A percentile compares a stretch with the other conserved stretches of the same genome.
These are phyloP conservation scores for Pisolithus orientalis DNA, from an alignment of 768 basidiomycete species.

Conservation along the genomic window DNA sequence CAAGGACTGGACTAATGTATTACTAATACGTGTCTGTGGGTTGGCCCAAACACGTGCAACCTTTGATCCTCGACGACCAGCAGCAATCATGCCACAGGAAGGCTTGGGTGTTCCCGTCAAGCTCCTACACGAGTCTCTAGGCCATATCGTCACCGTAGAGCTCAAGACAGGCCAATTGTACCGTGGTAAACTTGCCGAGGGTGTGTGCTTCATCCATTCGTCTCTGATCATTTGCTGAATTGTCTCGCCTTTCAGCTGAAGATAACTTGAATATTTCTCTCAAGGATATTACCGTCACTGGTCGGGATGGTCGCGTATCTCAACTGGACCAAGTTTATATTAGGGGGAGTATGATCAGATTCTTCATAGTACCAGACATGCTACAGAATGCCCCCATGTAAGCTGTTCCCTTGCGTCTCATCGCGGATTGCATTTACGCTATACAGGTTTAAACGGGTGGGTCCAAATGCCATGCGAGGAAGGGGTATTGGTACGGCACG, in stretches of 20 bases:
- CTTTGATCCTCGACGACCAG: slow-evolving; percentile 7
- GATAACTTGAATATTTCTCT: slow-evolving; percentile 97
- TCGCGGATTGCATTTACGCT: neutral
- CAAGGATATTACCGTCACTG: slow-evolving; percentile 95
- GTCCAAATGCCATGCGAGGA: slow-evolving; percentile 97
- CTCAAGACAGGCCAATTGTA: slow-evolving; percentile 97
- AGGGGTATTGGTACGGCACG: slow-evolving; percentile 98
- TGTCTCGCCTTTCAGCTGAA: slow-evolving; percentile 60
- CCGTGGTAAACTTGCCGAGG: slow-evolving; percentile 95
- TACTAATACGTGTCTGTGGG: neutral
- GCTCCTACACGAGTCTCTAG: slow-evolving; percentile 91
- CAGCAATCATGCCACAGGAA: slow-evolving; percentile 34
- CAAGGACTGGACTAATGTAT: neutral
- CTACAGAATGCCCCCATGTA: slow-evolving; percentile 98
- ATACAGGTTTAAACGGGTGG: slow-evolving; percentile 95
- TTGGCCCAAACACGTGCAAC: slow-evolving; percentile 16
- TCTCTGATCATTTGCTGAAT: slow-evolving; percentile 15
- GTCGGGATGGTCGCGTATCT: slow-evolving; percentile 95
- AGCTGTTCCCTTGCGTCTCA: slow-evolving; percentile 26
- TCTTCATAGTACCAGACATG: slow-evolving; percentile 99
- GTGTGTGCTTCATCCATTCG: slow-evolving; percentile 35
- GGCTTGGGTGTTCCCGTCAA: slow-evolving; percentile 94
- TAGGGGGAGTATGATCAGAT: slow-evolving; percentile 94
- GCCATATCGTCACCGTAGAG: slow-evolving; percentile 96
- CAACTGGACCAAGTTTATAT: slow-evolving; percentile 99